Evolutionary conservation across 2,329 filamentous ascomycete genomes (phyloP).

Genomic region (Aspergillus pseudoglaucus): DNA sequence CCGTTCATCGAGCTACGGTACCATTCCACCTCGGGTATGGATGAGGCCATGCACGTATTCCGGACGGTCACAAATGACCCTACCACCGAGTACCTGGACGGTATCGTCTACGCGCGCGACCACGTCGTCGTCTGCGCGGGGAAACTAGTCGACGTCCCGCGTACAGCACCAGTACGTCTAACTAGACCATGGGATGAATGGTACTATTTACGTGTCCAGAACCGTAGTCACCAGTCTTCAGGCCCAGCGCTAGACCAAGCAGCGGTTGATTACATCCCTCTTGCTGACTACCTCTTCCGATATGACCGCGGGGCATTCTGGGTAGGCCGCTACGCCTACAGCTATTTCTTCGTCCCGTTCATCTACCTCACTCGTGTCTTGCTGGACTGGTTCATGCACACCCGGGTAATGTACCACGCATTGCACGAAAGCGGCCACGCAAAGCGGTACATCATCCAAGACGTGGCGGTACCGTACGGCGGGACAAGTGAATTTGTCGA

Average conservation of each 20-base stretch:
- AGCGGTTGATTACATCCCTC: conserved; percentile 48
- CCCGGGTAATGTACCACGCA: conserved; percentile 53
- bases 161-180: conserved; percentile 41
- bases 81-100: conserved; percentile 61
- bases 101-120: conserved; percentile 54
- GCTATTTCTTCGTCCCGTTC: conserved; percentile 56
- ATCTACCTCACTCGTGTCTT: conserved; percentile 51
- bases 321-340: conserved; percentile 55
- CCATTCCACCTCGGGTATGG: conserved; percentile 45
- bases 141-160: conserved; percentile 44
- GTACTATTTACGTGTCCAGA: conserved; percentile 62
- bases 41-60: conserved; percentile 46
- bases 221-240: conserved; percentile 47
- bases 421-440: conserved; percentile 51
- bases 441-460: conserved; percentile 52
- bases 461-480: conserved; percentile 50
- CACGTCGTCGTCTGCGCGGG: conserved; percentile 58
- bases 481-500: conserved; percentile 45
- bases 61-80: conserved; percentile 37
- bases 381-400: conserved; percentile 54
- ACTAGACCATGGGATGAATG: conserved; percentile 58
- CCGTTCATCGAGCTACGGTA: conserved; percentile 59
- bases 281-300: conserved; percentile 34
- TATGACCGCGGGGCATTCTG: conserved; percentile 61
- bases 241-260: conserved; percentile 39